phyloP scores from a whole-genome alignment of 305 asterid species.

The Lippia alba region DNA sequence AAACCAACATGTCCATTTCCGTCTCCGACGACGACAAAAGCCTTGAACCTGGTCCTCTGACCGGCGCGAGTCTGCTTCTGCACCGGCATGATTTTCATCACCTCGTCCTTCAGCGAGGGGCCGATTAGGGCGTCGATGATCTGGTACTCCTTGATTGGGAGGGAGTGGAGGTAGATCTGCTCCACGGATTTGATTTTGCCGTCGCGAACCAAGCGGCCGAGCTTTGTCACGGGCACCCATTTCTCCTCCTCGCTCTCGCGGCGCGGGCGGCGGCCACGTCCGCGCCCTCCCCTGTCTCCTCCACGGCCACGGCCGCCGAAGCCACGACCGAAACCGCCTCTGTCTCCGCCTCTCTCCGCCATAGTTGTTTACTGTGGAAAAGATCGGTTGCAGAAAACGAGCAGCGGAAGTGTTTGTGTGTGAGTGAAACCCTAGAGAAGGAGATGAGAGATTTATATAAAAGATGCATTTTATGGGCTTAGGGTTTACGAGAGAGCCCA shows the following conservation, averaged over 20 bases:
- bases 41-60: constrained; percentile 67
- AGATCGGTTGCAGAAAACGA: neutral
- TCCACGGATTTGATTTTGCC: constrained; percentile 53
- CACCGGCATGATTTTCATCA: constrained; percentile 71
- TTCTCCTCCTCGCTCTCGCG: constrained; percentile 60
- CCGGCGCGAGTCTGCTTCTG: constrained; percentile 75
- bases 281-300: constrained; percentile 60
- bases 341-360: constrained; percentile 64
- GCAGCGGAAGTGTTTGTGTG: neutral
- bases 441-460: constrained; percentile 24
- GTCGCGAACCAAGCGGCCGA: constrained; percentile 57
- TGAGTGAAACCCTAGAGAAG: constrained; percentile 38
- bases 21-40: constrained; percentile 67
- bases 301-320: constrained; percentile 64
- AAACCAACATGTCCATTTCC: constrained; percentile 63
- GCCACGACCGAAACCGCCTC: constrained; percentile 61
- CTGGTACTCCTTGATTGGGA: constrained; percentile 63
- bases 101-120: constrained; percentile 62
- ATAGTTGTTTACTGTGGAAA: constrained; percentile 21
- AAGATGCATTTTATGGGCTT: constrained; percentile 18
- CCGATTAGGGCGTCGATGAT: constrained; percentile 52
- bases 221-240: constrained; percentile 68
- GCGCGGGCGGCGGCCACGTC: constrained; percentile 63
- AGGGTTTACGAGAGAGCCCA: constrained; percentile 37
- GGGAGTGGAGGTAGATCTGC: constrained; percentile 65